Evolutionary conservation across 2,329 filamentous ascomycete species (phyloP).

Genomic region (Aspergillus tamarii): DNA sequence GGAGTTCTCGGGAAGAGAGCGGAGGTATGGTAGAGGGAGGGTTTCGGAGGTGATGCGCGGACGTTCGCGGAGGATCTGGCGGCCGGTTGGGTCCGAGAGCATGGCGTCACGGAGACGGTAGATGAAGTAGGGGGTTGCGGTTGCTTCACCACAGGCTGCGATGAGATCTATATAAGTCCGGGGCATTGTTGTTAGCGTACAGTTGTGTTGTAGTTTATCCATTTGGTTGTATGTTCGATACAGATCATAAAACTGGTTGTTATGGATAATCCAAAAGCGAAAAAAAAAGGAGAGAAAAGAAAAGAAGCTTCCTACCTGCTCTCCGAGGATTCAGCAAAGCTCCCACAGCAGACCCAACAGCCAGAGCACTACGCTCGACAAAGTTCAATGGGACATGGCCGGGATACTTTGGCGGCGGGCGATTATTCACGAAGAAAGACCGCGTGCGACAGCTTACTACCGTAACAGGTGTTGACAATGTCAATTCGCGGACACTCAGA

Average conservation of each 20-base stretch:
- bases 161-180: constrained; percentile 71
- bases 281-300: too few relatives aligned
- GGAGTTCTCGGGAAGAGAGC: constrained; percentile 69
- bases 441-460: constrained; percentile 34
- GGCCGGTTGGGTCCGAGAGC: constrained; percentile 80
- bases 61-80: constrained; percentile 85
- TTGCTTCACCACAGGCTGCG: constrained; percentile 90
- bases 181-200: not conserved
- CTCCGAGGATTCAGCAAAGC: constrained; percentile 75
- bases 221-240: not conserved
- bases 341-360: constrained; percentile 62
- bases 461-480: constrained; percentile 10
- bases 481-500: constrained; percentile 19
- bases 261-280: not conserved
- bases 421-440: constrained; percentile 79
- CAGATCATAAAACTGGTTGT: not conserved
- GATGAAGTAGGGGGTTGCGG: constrained; percentile 93
- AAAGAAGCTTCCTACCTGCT: constrained; percentile 60
- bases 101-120: constrained; percentile 88
- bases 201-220: not conserved
- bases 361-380: constrained; percentile 74
- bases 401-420: constrained; percentile 83
- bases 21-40: constrained; percentile 70
- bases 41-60: constrained; percentile 81
- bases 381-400: constrained; percentile 87